These are phyloP conservation scores for Chaetomium sp. DNA, from an alignment of 2,329 filamentous ascomycete genomes.

Conservation along the genomic window DNA sequence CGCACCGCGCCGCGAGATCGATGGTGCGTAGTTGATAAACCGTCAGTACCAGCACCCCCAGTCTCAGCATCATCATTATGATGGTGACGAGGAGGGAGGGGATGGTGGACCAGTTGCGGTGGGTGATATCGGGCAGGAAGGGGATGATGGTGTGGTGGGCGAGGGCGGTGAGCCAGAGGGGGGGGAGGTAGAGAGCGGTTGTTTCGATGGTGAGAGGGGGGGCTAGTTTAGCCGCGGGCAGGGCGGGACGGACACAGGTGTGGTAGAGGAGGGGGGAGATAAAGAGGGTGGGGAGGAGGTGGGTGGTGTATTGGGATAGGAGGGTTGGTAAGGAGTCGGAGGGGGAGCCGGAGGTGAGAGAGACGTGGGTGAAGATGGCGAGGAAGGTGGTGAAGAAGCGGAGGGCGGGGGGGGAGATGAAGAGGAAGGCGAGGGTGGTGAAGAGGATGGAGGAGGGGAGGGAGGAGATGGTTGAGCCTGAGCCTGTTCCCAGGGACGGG, in stretches of 20 bases:
- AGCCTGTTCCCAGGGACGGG: slow-evolving; percentile 35
- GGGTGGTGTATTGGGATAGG: slow-evolving; percentile 39
- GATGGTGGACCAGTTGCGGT: no score
- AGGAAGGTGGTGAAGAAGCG: slow-evolving; percentile 79
- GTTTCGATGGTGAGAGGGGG: slow-evolving; percentile 57
- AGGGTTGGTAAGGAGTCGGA: slow-evolving; percentile 56
- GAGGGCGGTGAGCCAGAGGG: slow-evolving; percentile 64
- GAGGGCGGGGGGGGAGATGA: slow-evolving; percentile 67
- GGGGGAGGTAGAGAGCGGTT: slow-evolving; percentile 62
- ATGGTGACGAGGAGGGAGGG: no score
- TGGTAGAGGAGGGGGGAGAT: slow-evolving; percentile 64
- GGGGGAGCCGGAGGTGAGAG: slow-evolving; percentile 74
- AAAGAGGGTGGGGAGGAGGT: slow-evolving; percentile 63
- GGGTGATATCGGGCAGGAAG: no score
- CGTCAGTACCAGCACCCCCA: no score
- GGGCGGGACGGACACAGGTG: slow-evolving; percentile 49
- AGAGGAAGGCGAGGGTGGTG: slow-evolving; percentile 66
- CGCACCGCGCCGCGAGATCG: no score
- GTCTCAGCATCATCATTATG: no score
- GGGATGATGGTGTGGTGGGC: slow-evolving; percentile 79
- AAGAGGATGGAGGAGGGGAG: slow-evolving; percentile 71
- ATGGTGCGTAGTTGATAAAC: no score
- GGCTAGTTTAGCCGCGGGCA: slow-evolving; percentile 45
- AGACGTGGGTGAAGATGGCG: slow-evolving; percentile 81
- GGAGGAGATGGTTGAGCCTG: slow-evolving; percentile 45